These are phyloP conservation scores for Lepiota venenata DNA, from an alignment of 768 basidiomycete species.

Conservation along the genomic window DNA sequence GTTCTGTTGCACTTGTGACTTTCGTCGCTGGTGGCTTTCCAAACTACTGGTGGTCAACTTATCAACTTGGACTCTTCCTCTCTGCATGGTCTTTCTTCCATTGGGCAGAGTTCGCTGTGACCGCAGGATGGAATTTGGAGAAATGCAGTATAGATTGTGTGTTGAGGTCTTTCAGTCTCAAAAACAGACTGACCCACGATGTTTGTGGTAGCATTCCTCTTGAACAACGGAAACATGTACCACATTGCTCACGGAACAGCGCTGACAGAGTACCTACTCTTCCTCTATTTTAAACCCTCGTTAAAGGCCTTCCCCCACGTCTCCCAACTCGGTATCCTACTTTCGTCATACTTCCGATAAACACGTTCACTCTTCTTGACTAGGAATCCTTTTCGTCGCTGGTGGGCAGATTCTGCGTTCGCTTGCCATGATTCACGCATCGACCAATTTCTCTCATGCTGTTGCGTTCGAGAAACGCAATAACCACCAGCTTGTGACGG, in stretches of 20 bases:
- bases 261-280: conserved; percentile 74
- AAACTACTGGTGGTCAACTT: conserved; percentile 59
- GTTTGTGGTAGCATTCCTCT: conserved; percentile 68
- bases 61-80: conserved; percentile 80
- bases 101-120: conserved; percentile 91
- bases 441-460: conserved; percentile 89
- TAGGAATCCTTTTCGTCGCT: conserved; percentile 65
- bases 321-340: conserved; percentile 47
- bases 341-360: not conserved
- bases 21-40: conserved; percentile 45
- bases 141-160: conserved; percentile 93
- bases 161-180: conserved; percentile 27
- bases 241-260: conserved; percentile 81
- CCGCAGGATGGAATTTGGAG: conserved; percentile 92
- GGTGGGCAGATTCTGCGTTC: conserved; percentile 80
- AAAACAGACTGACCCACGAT: not conserved
- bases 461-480: conserved; percentile 74
- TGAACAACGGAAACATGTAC: conserved; percentile 87
- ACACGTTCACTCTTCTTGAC: not conserved
- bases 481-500: conserved; percentile 78
- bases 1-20: conserved; percentile 52
- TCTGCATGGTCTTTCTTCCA: conserved; percentile 88
- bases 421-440: conserved; percentile 94
- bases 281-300: conserved; percentile 61
- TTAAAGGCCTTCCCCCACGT: conserved; percentile 60